Evolutionary conservation across 345 rosid species (phyloP).

Genomic region (Melaleuca quinquenervia): DNA sequence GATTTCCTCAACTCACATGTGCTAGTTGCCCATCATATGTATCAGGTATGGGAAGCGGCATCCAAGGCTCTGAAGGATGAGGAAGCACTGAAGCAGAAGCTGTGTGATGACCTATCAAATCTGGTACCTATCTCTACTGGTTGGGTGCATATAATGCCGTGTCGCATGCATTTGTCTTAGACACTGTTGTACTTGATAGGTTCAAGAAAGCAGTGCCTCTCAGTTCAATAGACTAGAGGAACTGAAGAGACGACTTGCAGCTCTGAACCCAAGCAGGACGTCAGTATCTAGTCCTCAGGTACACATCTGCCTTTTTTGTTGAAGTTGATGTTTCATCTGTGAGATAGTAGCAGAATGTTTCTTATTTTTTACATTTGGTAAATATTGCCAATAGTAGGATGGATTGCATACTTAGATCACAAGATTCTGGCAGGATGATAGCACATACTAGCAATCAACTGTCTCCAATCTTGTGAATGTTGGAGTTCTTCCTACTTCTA

Average conservation of each 20-base stretch:
- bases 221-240: slow-evolving; percentile 84
- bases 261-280: slow-evolving; percentile 59
- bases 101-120: slow-evolving; percentile 70
- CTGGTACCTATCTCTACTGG: slow-evolving; percentile 37
- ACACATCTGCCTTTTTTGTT: slow-evolving; percentile 7
- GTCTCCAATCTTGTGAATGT: neutral
- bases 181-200: slow-evolving; percentile 23
- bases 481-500: neutral
- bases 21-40: neutral
- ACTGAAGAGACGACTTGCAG: slow-evolving; percentile 72
- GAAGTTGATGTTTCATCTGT: neutral
- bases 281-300: slow-evolving; percentile 38
- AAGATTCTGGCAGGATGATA: neutral
- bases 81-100: slow-evolving; percentile 67
- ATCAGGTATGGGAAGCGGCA: slow-evolving; percentile 66
- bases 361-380: neutral
- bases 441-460: neutral
- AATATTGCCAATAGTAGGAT: neutral
- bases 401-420: neutral
- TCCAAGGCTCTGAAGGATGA: slow-evolving; percentile 53
- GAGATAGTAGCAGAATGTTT: neutral
- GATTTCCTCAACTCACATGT: neutral
- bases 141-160: neutral
- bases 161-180: neutral
- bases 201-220: slow-evolving; percentile 73